Evolutionary conservation across 805 yeast species (phyloP), one percentile per base, ranked within the genome.

Genomic region (Metschnikowia koreensis): DNA sequence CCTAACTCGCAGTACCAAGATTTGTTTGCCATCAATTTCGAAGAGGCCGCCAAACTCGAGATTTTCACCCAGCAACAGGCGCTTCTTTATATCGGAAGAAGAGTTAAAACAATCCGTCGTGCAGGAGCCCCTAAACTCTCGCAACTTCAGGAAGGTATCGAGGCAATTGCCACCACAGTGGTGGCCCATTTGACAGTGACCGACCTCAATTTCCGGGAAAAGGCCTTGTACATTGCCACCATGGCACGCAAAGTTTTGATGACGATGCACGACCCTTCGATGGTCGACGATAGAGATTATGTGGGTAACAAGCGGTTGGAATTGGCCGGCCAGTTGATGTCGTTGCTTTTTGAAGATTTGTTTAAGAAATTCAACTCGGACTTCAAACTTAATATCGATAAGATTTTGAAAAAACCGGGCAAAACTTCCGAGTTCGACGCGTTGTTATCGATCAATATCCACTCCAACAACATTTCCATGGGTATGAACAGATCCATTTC

Each of bases 211-310:
- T 91, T 93, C 75, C 81, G 96, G 58, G 97, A 91, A 67, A 94
- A 94, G 73, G 97, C 98, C 0, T 69, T 94, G 37, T 94, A 94
- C 66, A 83, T 94, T 60, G 97, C 97, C 1, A 84, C 90, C 71
- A 94, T 94, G 99, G 88, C 99, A 1, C 82, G 99, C 66, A 81
- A 98, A 65, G 98, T 93, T 2, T 80, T 94, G 22, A 89, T 90
- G 96, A 89, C 99, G 5, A 89, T 94, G 85, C 85, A 89, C 57
- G 88, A 94, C 63, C 96, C 97, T 7, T 84, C 84, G 59, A 85
- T 90, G 86, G 96, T 94, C n/a, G 99, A 94, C 65, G 99, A 94
- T 70, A 84, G 98, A 71, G 99, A 94, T 74, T 94, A 94, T 65
- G 98, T 94, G 42, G 99, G 99, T 76, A 93, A 93, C 73, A 94